phyloP scores from a whole-genome alignment of 2,329 filamentous ascomycete species.

The Aspergillus felis region DNA sequence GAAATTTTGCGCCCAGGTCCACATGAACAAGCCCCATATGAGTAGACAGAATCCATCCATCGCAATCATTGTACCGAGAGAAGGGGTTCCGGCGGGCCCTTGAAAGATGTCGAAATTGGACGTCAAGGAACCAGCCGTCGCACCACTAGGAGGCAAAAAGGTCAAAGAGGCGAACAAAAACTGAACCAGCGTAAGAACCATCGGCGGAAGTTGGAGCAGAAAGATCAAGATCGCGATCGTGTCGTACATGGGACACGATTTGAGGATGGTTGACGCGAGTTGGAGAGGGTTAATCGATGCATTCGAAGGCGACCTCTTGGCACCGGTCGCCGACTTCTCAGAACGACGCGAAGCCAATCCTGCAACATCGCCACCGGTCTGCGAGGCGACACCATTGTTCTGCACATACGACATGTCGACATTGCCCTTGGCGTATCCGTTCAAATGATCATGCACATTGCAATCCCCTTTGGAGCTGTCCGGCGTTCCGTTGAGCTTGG shows the following conservation, averaged over 20 bases:
- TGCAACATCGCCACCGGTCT: constrained; percentile 26
- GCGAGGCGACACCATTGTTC: constrained; percentile 26
- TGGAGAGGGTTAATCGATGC: constrained; percentile 67
- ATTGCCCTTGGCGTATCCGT: constrained; percentile 34
- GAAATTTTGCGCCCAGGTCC: constrained; percentile 81
- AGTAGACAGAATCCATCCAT: constrained; percentile 80
- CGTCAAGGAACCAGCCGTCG: constrained; percentile 68
- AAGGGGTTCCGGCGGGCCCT: constrained; percentile 78
- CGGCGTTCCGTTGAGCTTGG: constrained; percentile 24
- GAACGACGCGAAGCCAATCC: constrained; percentile 28
- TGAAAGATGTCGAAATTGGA: constrained; percentile 91
- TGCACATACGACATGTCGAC: constrained; percentile 35
- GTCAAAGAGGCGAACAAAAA: constrained; percentile 89
- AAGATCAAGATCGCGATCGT: constrained; percentile 96
- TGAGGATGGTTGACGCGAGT: constrained; percentile 79
- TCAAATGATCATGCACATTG: constrained; percentile 32
- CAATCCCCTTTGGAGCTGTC: constrained; percentile 32
- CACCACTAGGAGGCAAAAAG: constrained; percentile 79
- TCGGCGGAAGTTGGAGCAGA: constrained; percentile 84
- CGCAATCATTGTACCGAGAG: constrained; percentile 75
- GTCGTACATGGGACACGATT: constrained; percentile 85
- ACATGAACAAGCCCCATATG: constrained; percentile 76
- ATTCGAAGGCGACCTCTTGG: constrained; percentile 33
- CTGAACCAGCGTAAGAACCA: constrained; percentile 83
- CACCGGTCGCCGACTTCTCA: constrained; percentile 23